phyloP scores from a whole-genome alignment of 1,284 basidiomycete genomes.

The Lentinus polychrous region DNA sequence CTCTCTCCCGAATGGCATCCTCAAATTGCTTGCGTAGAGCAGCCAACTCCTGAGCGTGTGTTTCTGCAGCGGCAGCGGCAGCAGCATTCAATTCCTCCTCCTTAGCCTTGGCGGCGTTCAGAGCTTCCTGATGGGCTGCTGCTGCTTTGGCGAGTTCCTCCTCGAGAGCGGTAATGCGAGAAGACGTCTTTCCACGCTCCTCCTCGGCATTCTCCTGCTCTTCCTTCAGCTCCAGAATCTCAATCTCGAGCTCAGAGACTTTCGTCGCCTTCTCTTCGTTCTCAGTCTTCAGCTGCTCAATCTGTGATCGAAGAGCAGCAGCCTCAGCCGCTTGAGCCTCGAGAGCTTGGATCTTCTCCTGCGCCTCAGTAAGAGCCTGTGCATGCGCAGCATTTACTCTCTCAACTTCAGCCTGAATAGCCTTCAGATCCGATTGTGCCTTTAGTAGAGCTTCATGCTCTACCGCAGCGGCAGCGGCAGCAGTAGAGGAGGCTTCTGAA shows the following conservation, averaged over 20 bases:
- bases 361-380: conserved; percentile 39
- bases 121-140: conserved; percentile 41
- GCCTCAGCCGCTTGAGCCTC: conserved; percentile 39
- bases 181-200: conserved; percentile 38
- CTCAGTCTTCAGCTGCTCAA: conserved; percentile 52
- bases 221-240: conserved; percentile 73
- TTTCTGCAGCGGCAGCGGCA: conserved; percentile 33
- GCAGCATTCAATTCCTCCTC: conserved; percentile 38
- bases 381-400: conserved; percentile 45
- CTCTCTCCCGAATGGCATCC: conserved; percentile 37
- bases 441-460: conserved; percentile 61
- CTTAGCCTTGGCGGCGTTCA: conserved; percentile 46
- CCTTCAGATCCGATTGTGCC: conserved; percentile 55
- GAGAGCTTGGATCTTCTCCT: conserved; percentile 36
- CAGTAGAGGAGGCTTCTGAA: conserved; percentile 34
- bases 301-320: conserved; percentile 43
- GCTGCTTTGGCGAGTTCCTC: conserved; percentile 40
- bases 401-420: conserved; percentile 47
- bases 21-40: conserved; percentile 39
- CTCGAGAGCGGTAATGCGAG: conserved; percentile 47
- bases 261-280: conserved; percentile 71
- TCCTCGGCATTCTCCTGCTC: conserved; percentile 61
- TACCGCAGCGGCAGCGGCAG: conserved; percentile 42
- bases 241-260: conserved; percentile 73
- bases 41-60: conserved; percentile 42